Evolutionary conservation across 805 yeast species (phyloP).

Genomic region (Metschnikowia anglica): DNA sequence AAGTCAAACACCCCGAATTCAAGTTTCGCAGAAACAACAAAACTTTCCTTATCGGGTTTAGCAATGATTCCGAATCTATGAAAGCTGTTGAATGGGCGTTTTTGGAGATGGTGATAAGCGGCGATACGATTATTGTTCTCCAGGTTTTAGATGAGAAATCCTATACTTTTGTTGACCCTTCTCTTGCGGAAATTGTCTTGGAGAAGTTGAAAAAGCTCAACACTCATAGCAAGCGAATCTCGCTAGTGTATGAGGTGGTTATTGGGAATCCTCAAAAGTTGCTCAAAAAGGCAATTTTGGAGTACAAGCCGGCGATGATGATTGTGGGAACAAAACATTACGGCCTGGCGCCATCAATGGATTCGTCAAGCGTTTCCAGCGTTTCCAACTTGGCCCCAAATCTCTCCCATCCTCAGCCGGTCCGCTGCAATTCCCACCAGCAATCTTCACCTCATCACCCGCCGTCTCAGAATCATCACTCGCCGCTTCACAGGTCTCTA

Average conservation of each 20-base stretch:
- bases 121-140: conserved; percentile 42
- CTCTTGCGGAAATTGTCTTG: conserved; percentile 29
- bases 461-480: conserved; percentile 3
- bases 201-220: conserved; percentile 36
- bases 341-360: conserved; percentile 15
- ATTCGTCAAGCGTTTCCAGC: neutral
- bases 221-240: conserved; percentile 34
- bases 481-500: conserved; percentile 24
- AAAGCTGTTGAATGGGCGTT: conserved; percentile 46
- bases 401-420: conserved; percentile 12
- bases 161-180: conserved; percentile 29
- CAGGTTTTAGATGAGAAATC: conserved; percentile 42
- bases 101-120: conserved; percentile 43
- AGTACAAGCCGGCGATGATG: conserved; percentile 47
- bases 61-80: conserved; percentile 36
- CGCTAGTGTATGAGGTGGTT: conserved; percentile 41
- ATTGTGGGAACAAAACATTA: conserved; percentile 42
- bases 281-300: conserved; percentile 40
- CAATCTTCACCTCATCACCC: neutral
- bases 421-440: conserved; percentile 6
- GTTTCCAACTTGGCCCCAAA: neutral
- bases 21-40: conserved; percentile 46
- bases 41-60: conserved; percentile 41
- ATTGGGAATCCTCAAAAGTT: conserved; percentile 43
- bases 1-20: conserved; percentile 43